Conservation (phyloP, 1,284 basidiomycete species). For the Golubevia pallescens region DNA sequence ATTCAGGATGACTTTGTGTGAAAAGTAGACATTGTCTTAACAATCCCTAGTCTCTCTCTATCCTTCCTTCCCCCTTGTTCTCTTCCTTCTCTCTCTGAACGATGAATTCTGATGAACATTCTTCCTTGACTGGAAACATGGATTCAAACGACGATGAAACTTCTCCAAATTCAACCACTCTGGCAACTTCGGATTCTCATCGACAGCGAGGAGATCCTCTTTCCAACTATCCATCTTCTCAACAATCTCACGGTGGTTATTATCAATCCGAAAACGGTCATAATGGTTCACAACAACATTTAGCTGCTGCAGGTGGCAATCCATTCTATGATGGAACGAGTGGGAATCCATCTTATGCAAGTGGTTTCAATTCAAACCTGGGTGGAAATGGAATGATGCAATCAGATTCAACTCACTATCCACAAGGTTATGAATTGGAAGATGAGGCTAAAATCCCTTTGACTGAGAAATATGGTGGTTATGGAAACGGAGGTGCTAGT, state of each 20-base stretch:
- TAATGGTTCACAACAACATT: background rate
- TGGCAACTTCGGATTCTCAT: background rate
- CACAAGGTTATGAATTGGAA: constrained; percentile 3
- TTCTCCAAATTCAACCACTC: background rate
- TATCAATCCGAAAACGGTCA: background rate
- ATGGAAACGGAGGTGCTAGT: constrained; percentile 8
- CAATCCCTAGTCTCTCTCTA: too few species aligned
- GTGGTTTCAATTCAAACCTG: background rate
- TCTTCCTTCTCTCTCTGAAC: background rate
- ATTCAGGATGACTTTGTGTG: too few species aligned
- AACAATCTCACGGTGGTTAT: background rate
- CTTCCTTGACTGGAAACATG: background rate
- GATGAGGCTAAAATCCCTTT: constrained; percentile 39
- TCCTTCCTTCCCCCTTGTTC: background rate
- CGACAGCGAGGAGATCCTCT: background rate
- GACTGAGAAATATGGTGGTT: constrained; percentile 33
- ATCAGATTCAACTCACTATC: too few species aligned
- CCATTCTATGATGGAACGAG: background rate
- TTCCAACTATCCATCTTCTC: background rate
- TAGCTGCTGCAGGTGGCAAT: background rate
- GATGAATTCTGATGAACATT: background rate
- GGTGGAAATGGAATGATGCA: too few species aligned
- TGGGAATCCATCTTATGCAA: background rate
- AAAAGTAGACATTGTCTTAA: too few species aligned
- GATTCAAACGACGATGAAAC: background rate